Evolutionary conservation across 106 monocot genomes (phyloP).

Genomic region (Chionographis japonica): DNA sequence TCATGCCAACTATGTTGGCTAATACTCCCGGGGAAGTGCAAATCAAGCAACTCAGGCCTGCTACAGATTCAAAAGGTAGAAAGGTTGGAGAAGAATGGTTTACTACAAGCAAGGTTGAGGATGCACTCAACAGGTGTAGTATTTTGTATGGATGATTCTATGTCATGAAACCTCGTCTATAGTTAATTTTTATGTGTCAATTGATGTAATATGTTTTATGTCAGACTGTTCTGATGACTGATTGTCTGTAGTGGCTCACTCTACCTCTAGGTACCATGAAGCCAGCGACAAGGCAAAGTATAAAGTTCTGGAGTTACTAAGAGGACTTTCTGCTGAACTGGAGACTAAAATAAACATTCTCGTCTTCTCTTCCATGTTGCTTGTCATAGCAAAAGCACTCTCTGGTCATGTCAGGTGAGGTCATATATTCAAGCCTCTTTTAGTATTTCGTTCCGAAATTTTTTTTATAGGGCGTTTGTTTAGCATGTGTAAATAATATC

Average conservation of each 20-base stretch:
- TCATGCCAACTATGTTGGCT: constrained; percentile 75
- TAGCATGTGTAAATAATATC: too few species aligned
- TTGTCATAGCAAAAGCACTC: constrained; percentile 83
- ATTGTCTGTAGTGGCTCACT: neutral
- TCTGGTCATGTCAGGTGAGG: constrained; percentile 85
- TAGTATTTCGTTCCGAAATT: neutral
- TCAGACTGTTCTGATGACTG: neutral
- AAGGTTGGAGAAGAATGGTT: constrained; percentile 98
- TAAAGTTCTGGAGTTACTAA: constrained; percentile 73
- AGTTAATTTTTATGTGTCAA: too few species aligned
- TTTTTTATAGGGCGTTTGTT: neutral
- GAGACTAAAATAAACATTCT: constrained; percentile 74
- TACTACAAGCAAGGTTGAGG: constrained; percentile 80
- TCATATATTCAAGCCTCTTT: neutral
- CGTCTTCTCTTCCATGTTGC: constrained; percentile 83
- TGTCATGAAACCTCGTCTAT: neutral
- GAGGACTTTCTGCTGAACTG: constrained; percentile 78
- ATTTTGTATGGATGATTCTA: neutral
- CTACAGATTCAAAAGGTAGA: constrained; percentile 90
- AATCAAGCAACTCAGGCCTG: constrained; percentile 78
- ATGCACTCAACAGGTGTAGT: constrained; percentile 73
- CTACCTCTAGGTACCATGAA: constrained; percentile 72
- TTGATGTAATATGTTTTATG: neutral
- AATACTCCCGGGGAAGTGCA: constrained; percentile 86
- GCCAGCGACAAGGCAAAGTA: constrained; percentile 61